These are phyloP conservation scores for Boeremia exigua DNA, from an alignment of 2,329 filamentous ascomycete species.

Conservation along the genomic window DNA sequence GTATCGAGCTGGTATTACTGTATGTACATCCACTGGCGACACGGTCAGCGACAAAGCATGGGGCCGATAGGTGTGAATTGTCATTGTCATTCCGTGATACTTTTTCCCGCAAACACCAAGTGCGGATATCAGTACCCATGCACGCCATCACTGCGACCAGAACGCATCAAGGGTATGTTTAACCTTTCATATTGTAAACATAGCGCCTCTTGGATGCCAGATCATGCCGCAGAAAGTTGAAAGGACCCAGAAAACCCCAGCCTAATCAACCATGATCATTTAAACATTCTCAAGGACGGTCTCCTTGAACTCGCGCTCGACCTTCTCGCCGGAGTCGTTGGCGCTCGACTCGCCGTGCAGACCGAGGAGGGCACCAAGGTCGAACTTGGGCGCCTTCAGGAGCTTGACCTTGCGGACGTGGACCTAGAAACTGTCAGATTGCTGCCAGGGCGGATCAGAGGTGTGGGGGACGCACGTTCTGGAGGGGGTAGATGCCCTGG, in stretches of 20 bases:
- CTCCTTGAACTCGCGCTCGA: conserved; percentile 99
- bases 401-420: conserved; percentile 99
- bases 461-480: conserved; percentile 74
- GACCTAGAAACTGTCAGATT: conserved; percentile 65
- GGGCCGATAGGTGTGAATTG: conserved; percentile 29
- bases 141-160: conserved; percentile 45
- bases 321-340: conserved; percentile 96
- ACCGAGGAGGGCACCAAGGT: conserved; percentile 92
- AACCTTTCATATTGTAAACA: conserved; percentile 50
- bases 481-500: conserved; percentile 99
- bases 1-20: conserved; percentile 14
- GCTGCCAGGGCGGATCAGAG: background rate
- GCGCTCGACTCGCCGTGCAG: conserved; percentile 97
- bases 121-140: conserved; percentile 40
- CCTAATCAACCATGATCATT: conserved; percentile 54
- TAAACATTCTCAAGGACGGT: conserved; percentile 92
- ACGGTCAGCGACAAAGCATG: conserved; percentile 18
- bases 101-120: conserved; percentile 47
- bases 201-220: conserved; percentile 53
- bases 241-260: conserved; percentile 48
- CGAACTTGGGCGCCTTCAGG: conserved; percentile 98
- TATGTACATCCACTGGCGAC: conserved; percentile 15
- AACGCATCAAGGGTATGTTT: conserved; percentile 47
- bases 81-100: conserved; percentile 46
- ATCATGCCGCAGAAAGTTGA: conserved; percentile 50